phyloP scores from a whole-genome alignment of 306 rosid species.

The Glycine latifolia region DNA sequence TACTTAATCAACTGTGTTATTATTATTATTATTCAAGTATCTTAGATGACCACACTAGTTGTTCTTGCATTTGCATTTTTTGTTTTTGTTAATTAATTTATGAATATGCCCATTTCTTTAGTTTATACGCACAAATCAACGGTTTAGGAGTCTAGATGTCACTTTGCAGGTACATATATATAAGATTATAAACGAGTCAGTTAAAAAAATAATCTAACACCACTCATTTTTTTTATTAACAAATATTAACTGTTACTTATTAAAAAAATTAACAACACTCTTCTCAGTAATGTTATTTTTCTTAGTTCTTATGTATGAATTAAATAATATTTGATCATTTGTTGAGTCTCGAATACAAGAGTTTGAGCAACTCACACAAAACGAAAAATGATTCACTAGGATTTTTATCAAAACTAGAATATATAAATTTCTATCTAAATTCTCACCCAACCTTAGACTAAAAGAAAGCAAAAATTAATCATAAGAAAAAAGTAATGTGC shows the following conservation, averaged over 20 bases:
- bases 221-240: no score
- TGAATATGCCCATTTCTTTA: slow-evolving; percentile 18
- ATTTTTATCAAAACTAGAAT: neutral
- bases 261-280: neutral
- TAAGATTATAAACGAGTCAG: neutral
- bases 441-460: slow-evolving; percentile 7
- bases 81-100: neutral
- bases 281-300: neutral
- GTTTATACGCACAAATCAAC: slow-evolving; percentile 6
- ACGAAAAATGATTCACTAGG: neutral
- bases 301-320: neutral
- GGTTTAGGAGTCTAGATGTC: slow-evolving; percentile 13
- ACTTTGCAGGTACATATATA: neutral
- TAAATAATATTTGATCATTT: neutral
- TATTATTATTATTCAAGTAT: slow-evolving; percentile 20
- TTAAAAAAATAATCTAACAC: no score
- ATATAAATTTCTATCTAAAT: neutral
- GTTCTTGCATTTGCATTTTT: slow-evolving; percentile 1
- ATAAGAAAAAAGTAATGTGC: neutral
- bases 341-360: neutral
- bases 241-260: no score
- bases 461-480: neutral
- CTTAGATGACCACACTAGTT: slow-evolving; percentile 41
- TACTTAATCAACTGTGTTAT: slow-evolving; percentile 29
- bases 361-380: neutral